Evolutionary conservation across 345 rosid genomes (phyloP), one percentile per base, ranked within the genome.

Genomic region (Pugionium cornutum): DNA sequence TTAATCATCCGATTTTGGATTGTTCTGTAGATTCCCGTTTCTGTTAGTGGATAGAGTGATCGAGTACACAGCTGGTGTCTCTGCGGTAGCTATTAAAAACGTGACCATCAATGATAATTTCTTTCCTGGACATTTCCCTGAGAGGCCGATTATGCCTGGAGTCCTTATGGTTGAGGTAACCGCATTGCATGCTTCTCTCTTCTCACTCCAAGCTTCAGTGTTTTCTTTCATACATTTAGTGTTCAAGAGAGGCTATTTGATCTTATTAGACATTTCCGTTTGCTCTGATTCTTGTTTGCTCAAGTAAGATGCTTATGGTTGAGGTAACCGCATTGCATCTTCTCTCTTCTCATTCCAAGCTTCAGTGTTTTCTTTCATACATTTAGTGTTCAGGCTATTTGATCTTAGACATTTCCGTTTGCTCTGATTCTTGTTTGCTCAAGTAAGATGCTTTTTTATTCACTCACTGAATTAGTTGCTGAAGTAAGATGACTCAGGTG

Each of bases 91-190:
- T 53, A 91, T 95, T 33, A 95, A 95, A 79, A 95, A 95, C 57
- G 99, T 95, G 32, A 95, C 99, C 1, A 95, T 91, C 8, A 95
- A 95, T 71, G 99, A 95, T 66, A 95, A 89, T 81, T 95, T 95
- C 78, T 95, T 95, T 66, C 99, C 99, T 59, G 99, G 99, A 0
- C 99, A 95, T 80, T 95, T 95, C 57, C 99, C 99, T 53, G 96
- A 87, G 76, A 84, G 99, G 63, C 99, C 99, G 2, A 95, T 95
- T 1, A 91, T 95, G 99, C 99, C 99, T 58, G 97, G 97, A 51
- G 99, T 95, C 46, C 97, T 95, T 78, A 95, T 91, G 97, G 83
- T 95, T 76, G 99, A 91, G 97, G 97, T 37, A 34, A 34, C 36
- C 36, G 5, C 36, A 34, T 34, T 34, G 18, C 18, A 18, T 34